A percentile compares a stretch with the other conserved stretches of the same genome.
These are phyloP conservation scores for Theileria parva DNA, from an alignment of 169 alveolate genomes.

Conservation along the genomic window DNA sequence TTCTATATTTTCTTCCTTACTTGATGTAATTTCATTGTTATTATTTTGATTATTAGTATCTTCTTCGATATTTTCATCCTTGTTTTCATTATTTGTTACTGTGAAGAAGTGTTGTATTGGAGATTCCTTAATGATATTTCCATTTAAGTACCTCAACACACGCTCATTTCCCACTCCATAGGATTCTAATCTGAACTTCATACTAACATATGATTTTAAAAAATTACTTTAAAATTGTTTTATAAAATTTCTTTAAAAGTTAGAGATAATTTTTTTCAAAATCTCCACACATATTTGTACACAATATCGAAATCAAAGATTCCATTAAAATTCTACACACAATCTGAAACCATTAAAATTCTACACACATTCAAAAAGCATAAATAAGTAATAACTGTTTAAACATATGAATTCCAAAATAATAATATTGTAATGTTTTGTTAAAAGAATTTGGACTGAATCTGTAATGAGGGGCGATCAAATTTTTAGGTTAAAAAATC, in stretches of 20 bases:
- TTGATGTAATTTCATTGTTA: background rate
- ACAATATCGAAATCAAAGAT: background rate
- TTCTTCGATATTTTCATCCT: background rate
- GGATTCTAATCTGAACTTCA: slow-evolving; percentile 53
- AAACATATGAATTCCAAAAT: background rate
- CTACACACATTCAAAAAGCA: background rate
- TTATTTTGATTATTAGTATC: slow-evolving; percentile 3
- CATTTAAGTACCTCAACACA: slow-evolving; percentile 71
- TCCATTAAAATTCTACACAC: background rate
- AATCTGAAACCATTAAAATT: background rate
- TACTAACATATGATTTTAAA: background rate
- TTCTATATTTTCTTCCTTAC: background rate
- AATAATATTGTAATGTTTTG: background rate
- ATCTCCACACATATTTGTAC: background rate
- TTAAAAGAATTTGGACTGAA: background rate
- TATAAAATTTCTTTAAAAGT: background rate
- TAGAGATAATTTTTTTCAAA: background rate
- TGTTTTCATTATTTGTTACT: slow-evolving; percentile 1
- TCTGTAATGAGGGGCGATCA: background rate
- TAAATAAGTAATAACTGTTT: background rate
- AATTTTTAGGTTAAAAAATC: background rate
- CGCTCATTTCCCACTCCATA: slow-evolving; percentile 73
- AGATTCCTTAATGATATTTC: slow-evolving; percentile 51
- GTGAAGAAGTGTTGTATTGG: slow-evolving; percentile 39
- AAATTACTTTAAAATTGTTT: background rate